Conservation (phyloP, 768 basidiomycete genomes). For the Naganishia kalamii region DNA sequence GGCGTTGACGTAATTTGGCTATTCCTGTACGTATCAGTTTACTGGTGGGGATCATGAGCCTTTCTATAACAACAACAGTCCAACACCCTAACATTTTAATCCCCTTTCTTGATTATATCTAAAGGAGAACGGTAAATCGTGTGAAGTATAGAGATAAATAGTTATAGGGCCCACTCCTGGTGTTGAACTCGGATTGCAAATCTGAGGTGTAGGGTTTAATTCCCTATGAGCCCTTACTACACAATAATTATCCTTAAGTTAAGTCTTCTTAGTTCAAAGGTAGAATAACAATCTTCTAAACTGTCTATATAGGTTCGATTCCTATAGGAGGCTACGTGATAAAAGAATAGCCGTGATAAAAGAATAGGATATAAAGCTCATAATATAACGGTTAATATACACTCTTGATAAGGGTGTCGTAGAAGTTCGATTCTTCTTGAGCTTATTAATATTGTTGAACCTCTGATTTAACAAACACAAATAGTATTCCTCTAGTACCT, state of each 20-base stretch:
- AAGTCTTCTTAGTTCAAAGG: neutral
- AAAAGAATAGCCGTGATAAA: too few species aligned
- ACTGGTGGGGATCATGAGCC: slow-evolving; percentile 5
- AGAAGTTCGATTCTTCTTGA: slow-evolving; percentile 13
- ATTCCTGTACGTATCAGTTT: slow-evolving; percentile 7
- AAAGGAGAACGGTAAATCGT: neutral
- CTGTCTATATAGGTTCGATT: slow-evolving; percentile 7
- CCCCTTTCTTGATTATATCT: neutral
- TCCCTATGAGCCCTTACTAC: neutral
- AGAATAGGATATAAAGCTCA: neutral
- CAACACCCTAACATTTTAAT: neutral
- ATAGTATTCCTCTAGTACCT: too few species aligned
- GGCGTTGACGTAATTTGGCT: slow-evolving; percentile 14
- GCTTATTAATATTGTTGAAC: neutral
- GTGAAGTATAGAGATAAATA: too few species aligned
- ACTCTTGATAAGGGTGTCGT: slow-evolving; percentile 13
- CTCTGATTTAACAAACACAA: neutral
- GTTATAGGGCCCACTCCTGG: slow-evolving; percentile 4
- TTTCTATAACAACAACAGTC: neutral
- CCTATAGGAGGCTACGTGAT: neutral
- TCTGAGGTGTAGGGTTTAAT: slow-evolving; percentile 12
- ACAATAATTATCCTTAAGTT: neutral
- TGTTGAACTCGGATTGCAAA: slow-evolving; percentile 10
- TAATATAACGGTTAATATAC: slow-evolving; percentile 13
- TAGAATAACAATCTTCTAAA: slow-evolving; percentile 6